Conservation (phyloP, 768 basidiomycete genomes). For the Hygrophorus pudorinus region DNA sequence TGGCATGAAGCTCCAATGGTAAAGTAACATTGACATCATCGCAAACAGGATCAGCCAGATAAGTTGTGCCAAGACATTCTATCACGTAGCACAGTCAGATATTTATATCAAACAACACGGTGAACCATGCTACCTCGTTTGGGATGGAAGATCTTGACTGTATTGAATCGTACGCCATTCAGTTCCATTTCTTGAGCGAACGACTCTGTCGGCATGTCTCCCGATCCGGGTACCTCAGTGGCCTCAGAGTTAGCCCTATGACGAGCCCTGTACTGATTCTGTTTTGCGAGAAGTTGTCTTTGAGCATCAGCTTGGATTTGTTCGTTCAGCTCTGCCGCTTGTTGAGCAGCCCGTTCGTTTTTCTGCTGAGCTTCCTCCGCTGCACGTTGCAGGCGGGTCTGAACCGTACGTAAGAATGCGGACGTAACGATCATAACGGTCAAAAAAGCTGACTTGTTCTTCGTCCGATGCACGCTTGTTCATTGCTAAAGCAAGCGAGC, state of each 20-base stretch:
- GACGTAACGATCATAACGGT: background rate
- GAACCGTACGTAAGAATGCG: constrained; percentile 3
- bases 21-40: constrained; percentile 47
- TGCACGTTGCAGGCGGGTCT: constrained; percentile 4
- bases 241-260: constrained; percentile 62
- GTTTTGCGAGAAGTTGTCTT: constrained; percentile 44
- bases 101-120: constrained; percentile 1
- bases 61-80: constrained; percentile 60
- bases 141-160: constrained; percentile 66
- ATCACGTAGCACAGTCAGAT: background rate
- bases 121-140: constrained; percentile 37
- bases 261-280: constrained; percentile 44
- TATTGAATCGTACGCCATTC: constrained; percentile 47
- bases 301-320: constrained; percentile 60
- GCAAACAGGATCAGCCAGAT: constrained; percentile 66
- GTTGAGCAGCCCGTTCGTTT: constrained; percentile 38
- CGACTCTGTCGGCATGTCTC: constrained; percentile 48
- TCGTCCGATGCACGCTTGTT: constrained; percentile 60
- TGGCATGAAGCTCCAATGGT: constrained; percentile 58
- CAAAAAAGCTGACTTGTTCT: constrained; percentile 40
- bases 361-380: constrained; percentile 43
- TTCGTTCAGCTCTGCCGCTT: constrained; percentile 51
- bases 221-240: constrained; percentile 47
- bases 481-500: constrained; percentile 76
- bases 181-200: constrained; percentile 50